These are phyloP conservation scores for Cladosporium sp. DNA, from an alignment of 2,329 filamentous ascomycete genomes.

Conservation along the genomic window DNA sequence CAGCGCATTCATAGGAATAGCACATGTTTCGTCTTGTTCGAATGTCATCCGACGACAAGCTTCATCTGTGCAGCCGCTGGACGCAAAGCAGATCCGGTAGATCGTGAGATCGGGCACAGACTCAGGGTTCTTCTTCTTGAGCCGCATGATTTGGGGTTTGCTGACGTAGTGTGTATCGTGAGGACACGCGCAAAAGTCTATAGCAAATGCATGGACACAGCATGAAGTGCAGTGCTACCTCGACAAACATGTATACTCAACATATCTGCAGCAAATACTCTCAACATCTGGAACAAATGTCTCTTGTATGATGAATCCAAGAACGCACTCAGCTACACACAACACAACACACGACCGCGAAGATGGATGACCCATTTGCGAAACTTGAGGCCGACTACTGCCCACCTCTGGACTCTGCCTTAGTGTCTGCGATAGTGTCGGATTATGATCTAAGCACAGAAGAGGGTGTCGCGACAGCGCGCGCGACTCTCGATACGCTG, in stretches of 20 bases:
- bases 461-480: conserved; percentile 51
- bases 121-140: neutral
- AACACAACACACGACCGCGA: conserved; percentile 10
- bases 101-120: neutral
- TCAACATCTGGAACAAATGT: neutral
- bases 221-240: neutral
- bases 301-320: neutral
- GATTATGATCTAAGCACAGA: conserved; percentile 65
- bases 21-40: no score
- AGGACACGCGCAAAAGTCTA: neutral
- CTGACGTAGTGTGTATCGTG: neutral
- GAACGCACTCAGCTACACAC: neutral
- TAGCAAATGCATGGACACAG: neutral
- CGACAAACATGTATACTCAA: neutral
- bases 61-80: neutral
- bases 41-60: neutral
- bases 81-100: neutral
- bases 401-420: conserved; percentile 69
- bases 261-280: neutral
- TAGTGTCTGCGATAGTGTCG: conserved; percentile 69
- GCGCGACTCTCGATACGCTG: conserved; percentile 60
- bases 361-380: conserved; percentile 24
- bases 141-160: neutral
- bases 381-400: conserved; percentile 62
- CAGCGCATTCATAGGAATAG: no score